Base-by-base conservation (phyloP, 2,329 filamentous ascomycete genomes). In the Exserohilum turcica region DNA sequence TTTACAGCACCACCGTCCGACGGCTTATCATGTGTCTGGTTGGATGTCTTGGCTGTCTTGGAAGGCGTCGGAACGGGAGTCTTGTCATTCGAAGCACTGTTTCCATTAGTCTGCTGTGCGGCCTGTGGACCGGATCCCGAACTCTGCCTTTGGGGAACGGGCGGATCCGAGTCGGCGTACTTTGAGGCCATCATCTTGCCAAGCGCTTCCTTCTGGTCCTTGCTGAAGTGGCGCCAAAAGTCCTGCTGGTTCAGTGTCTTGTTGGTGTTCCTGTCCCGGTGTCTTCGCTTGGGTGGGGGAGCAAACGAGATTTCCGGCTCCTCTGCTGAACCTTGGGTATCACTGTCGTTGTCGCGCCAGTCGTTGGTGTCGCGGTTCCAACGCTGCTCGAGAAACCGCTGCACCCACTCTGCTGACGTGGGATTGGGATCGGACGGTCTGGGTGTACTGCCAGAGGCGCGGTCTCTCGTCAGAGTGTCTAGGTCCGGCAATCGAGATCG, bases 321-420 rank as follows among this genome's bases (percentile, higher is more conserved):
- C 48, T 62, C 52, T 48, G 59, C 47, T 2, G 63, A 65, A 33
- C 55, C 68, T 38, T 69, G 89, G 72, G 88, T 91, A 66, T 84
- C 84, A 69, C 84, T 84, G 19, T 84, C 83, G 28, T 60, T 91
- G 72, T 90, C 95, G 62, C 92, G 82, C 91, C 91, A 96, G 74
- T 91, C 88, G 56, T 85, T 86, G 61, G 85, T 84, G 71, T 94
- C 90, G 28, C 83, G 84, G 62, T 86, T 82, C 60, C 82, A 82
- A 61, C 88, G 85, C 59, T 84, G 83, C n/a, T 87, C 83, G n/a
- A 90, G 86, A 68, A 92, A 91, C 57, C 90, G 88, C 56, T 89
- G 88, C 61, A 94, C 91, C 90, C 90, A 93, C 78, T 92, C 89
- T 73, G 92, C 88, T 48, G 92, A 83, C 79, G 70, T 86, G 77